phyloP scores from a whole-genome alignment of 305 asterid species.

The Andrographis paniculata region DNA sequence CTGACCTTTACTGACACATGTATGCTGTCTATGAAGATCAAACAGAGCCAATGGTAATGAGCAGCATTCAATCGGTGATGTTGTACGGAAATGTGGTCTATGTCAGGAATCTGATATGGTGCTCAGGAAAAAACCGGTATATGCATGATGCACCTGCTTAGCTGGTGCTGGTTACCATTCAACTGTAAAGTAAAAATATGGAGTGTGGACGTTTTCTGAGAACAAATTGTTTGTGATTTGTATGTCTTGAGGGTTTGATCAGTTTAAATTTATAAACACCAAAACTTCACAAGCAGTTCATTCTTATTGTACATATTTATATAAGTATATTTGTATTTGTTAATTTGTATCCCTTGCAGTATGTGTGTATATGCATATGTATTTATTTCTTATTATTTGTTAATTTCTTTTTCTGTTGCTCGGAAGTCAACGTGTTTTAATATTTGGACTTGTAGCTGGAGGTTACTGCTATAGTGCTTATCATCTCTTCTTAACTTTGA shows the following conservation, averaged over 20 bases:
- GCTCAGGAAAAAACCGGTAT: constrained; percentile 84
- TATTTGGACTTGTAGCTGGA: too few species aligned
- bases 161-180: constrained; percentile 15
- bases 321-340: too few species aligned
- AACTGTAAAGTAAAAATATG: constrained; percentile 8
- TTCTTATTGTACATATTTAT: too few species aligned
- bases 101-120: constrained; percentile 90
- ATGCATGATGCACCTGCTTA: constrained; percentile 18
- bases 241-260: too few species aligned
- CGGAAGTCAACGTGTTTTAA: too few species aligned
- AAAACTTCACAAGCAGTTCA: too few species aligned
- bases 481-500: constrained; percentile 15
- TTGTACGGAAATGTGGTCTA: constrained; percentile 70
- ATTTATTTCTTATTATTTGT: too few species aligned
- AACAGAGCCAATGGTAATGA: constrained; percentile 54
- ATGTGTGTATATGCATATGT: too few species aligned
- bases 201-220: neutral
- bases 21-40: constrained; percentile 46
- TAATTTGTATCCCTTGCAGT: too few species aligned
- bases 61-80: constrained; percentile 48
- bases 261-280: too few species aligned
- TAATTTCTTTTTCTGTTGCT: too few species aligned
- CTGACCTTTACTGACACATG: constrained; percentile 20
- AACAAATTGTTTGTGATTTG: neutral
- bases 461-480: too few species aligned